Evolutionary conservation across 495 filamentous ascomycete genomes (phyloP), one percentile per base, ranked within the genome.

Genomic region (Talaromyces liani): DNA sequence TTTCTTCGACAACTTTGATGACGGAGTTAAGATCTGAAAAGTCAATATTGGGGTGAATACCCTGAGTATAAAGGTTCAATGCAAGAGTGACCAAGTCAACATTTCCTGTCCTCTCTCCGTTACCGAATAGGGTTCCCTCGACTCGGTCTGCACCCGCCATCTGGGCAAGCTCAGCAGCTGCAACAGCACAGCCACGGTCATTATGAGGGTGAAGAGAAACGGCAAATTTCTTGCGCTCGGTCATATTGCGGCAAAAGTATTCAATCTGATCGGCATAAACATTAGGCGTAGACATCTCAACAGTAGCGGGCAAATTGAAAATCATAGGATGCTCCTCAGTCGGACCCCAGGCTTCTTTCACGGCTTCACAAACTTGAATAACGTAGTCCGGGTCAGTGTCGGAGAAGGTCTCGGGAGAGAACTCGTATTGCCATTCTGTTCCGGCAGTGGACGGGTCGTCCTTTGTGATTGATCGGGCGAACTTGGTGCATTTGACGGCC

Each of bases 61-160:
- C 94, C 76, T 97, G 94, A 0, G 93, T 97, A 73, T 97, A 97
- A 47, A 98, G 89, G 74, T 98, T 98, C 51, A 98, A 80, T 29
- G 90, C 94, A 51, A 98, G 82, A 12, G 92, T 97, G 64, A 98
- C 93, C 45, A 98, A 82, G 72, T 97, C 93, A 22, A 98, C 94
- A 71, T 98, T 98, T 53, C 94, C 93, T 4, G 94, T 97, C 60
- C 94, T 80, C 79, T 98, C 94, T 47, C 93, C 94, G 70, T 98
- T 97, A 33, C 93, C 93, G 69, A 98, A 97, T 25, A 97, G 82
- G 70, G 91, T 96, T 51, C 94, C 94, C 72, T 98, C 94, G 6
- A 98, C 93, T 71, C 94, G 79, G 73, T 98, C 89, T 6, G 92
- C 94, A 65, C 94, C 94, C n/a, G 91, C 94, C 92, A 98, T 97